Evolutionary conservation across 305 asterid species (phyloP).

Genomic region (Fraxinus paxiana): DNA sequence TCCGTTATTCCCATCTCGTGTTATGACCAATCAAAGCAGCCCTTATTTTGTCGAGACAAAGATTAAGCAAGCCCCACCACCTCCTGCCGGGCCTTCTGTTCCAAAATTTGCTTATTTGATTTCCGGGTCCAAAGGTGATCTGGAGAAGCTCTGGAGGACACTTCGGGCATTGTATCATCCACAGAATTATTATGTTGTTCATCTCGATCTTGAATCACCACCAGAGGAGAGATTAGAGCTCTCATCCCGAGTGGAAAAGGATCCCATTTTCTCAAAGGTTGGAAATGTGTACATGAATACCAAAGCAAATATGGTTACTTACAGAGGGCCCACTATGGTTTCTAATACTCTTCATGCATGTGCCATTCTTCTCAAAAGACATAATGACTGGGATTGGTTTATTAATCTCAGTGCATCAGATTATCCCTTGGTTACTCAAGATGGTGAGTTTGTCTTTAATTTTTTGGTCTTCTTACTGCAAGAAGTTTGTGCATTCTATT

Average conservation of each 20-base stretch:
- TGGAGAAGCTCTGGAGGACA: conserved; percentile 85
- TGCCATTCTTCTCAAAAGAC: conserved; percentile 74
- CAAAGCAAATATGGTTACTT: conserved; percentile 84
- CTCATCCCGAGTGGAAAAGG: conserved; percentile 46
- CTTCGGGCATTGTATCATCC: conserved; percentile 77
- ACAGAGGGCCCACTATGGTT: conserved; percentile 63
- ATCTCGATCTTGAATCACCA: conserved; percentile 79
- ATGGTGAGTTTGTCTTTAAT: conserved; percentile 49
- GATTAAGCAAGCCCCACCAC: conserved; percentile 40
- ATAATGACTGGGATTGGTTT: conserved; percentile 37
- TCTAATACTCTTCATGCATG: conserved; percentile 90
- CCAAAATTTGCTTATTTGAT: conserved; percentile 84
- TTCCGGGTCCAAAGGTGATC: conserved; percentile 81
- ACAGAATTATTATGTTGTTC: conserved; percentile 74
- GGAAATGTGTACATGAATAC: conserved; percentile 68
- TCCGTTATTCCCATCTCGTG: conserved; percentile 46
- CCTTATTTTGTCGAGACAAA: conserved; percentile 38
- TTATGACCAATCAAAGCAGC: conserved; percentile 31
- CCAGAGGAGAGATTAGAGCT: conserved; percentile 73
- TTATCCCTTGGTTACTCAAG: conserved; percentile 94
- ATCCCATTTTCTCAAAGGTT: conserved; percentile 48
- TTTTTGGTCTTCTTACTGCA: not conserved
- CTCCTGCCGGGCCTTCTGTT: conserved; percentile 42
- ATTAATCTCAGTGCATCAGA: conserved; percentile 96
- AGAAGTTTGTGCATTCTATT: not conserved